A percentile compares a stretch with the other conserved stretches of the same genome.
These are phyloP conservation scores for Apodospora peruviana DNA, from an alignment of 495 filamentous ascomycete species.

Conservation along the genomic window DNA sequence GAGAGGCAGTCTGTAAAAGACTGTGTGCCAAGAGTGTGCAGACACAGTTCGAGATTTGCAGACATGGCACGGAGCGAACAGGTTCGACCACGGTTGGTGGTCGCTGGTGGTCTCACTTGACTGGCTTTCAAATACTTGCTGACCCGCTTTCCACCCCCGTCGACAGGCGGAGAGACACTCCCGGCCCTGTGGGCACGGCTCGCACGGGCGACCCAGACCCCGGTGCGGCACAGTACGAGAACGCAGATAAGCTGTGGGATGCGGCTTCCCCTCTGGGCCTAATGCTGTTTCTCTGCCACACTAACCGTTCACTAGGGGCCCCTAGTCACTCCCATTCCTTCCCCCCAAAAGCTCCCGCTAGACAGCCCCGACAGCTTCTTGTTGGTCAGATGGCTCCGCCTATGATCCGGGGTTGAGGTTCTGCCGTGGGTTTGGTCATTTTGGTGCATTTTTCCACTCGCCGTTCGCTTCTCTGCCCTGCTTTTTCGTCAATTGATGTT, in stretches of 20 bases:
- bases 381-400: slow-evolving; percentile 8
- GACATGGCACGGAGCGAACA: slow-evolving; percentile 11
- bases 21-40: slow-evolving; percentile 1
- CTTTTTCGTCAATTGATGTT: neutral
- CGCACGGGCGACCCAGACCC: slow-evolving; percentile 1
- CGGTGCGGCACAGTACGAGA: slow-evolving; percentile 12
- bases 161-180: slow-evolving; percentile 9
- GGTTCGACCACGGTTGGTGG: neutral
- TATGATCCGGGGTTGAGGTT: slow-evolving; percentile 26
- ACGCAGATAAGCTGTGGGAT: neutral
- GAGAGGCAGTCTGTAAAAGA: no score
- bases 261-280: slow-evolving; percentile 17
- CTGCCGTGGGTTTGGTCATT: slow-evolving; percentile 11
- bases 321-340: neutral
- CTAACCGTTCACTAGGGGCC: neutral
- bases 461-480: neutral
- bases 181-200: slow-evolving; percentile 13
- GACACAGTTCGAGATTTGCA: neutral
- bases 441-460: neutral
- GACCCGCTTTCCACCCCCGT: neutral
- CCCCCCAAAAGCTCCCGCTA: slow-evolving; percentile 4
- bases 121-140: neutral
- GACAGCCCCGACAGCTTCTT: neutral
- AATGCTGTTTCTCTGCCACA: slow-evolving; percentile 18
- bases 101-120: neutral